Percentiles rank a stretch among this genome's conserved stretches.
Evolutionary conservation across 129 eudicot species (phyloP).

Genomic region (Gnaphalium uliginosum): DNA sequence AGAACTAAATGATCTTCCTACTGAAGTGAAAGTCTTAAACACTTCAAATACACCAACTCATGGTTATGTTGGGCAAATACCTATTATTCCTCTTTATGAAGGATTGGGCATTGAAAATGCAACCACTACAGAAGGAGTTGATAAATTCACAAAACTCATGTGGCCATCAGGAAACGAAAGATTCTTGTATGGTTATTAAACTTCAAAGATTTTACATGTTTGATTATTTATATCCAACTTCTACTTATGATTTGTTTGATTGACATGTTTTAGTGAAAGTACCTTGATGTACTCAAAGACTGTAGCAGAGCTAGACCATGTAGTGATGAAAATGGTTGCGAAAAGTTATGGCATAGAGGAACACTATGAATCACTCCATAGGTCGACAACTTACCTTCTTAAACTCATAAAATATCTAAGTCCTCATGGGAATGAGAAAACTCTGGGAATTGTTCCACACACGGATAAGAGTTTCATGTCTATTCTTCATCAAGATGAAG

Average conservation of each 20-base stretch:
- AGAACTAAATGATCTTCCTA: constrained; percentile 51
- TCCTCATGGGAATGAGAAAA: constrained; percentile 33
- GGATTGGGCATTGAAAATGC: constrained; percentile 45
- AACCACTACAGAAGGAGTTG: constrained; percentile 39
- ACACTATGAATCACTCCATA: constrained; percentile 33
- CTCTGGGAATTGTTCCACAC: constrained; percentile 56
- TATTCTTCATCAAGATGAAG: constrained; percentile 53
- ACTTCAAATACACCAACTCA: constrained; percentile 37
- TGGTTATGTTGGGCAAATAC: constrained; percentile 46
- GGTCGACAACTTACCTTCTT: constrained; percentile 47
- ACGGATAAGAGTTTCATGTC: constrained; percentile 64
- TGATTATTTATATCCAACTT: not conserved
- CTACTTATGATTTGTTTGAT: constrained; percentile 4
- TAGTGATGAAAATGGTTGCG: constrained; percentile 59
- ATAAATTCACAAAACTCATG: constrained; percentile 47
- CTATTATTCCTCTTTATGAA: constrained; percentile 46
- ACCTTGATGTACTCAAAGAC: constrained; percentile 35
- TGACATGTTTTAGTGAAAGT: constrained; percentile 30
- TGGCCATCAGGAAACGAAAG: constrained; percentile 46
- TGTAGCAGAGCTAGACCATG: constrained; percentile 50
- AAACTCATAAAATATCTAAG: constrained; percentile 45
- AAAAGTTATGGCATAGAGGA: constrained; percentile 51
- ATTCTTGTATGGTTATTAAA: constrained; percentile 14
- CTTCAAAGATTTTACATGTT: not conserved
- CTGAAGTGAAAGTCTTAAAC: constrained; percentile 37